These are phyloP conservation scores for Xylaria acuta DNA, from an alignment of 495 filamentous ascomycete species.

Conservation along the genomic window DNA sequence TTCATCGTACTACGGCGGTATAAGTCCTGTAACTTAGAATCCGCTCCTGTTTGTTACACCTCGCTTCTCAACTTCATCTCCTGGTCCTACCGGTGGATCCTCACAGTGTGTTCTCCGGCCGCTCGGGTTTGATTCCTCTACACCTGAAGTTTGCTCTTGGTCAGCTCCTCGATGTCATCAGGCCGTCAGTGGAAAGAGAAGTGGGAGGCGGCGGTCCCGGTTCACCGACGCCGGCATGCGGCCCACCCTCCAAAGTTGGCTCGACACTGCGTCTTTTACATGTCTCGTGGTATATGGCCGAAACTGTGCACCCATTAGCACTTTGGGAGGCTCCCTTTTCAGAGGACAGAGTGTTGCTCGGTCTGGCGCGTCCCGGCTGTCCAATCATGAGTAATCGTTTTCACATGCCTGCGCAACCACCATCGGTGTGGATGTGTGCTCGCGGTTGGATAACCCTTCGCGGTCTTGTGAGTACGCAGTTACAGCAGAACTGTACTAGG, in stretches of 20 bases:
- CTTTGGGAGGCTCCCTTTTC: neutral
- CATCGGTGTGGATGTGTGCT: neutral
- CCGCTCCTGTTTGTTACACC: neutral
- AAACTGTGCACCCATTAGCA: neutral
- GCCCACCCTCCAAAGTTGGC: conserved; percentile 22
- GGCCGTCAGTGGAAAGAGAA: neutral
- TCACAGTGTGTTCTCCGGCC: neutral
- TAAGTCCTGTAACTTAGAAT: neutral
- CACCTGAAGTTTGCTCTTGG: neutral
- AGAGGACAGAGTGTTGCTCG: conserved; percentile 1
- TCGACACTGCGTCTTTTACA: neutral
- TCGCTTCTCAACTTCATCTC: neutral
- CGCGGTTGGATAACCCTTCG: conserved; percentile 8
- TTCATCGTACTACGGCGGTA: neutral
- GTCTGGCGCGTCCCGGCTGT: neutral
- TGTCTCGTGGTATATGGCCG: neutral
- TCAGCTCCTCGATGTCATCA: neutral
- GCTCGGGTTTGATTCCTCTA: neutral
- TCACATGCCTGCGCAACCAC: neutral
- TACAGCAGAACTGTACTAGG: neutral
- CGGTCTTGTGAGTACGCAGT: neutral
- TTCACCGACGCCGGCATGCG: conserved; percentile 20
- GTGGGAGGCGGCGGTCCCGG: neutral
- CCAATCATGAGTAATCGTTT: neutral
- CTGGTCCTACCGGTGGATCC: neutral